Conservation (phyloP, 306 rosid species). For the Dryas octopetala region DNA sequence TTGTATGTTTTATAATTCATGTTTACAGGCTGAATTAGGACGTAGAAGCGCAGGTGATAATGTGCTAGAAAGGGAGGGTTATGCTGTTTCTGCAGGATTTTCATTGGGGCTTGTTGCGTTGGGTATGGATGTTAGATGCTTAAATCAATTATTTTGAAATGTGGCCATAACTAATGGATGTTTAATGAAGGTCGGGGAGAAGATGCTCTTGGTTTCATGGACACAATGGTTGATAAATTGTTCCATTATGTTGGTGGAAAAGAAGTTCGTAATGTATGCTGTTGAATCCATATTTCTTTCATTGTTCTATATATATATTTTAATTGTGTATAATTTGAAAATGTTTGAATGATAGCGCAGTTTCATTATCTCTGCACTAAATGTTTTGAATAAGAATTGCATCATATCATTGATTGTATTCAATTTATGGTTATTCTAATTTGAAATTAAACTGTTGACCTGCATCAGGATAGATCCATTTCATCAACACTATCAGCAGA, state of each 20-base stretch:
- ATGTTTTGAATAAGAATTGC: background rate
- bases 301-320: background rate
- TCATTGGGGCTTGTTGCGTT: conserved; percentile 91
- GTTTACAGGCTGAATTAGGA: conserved; percentile 82
- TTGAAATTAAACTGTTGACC: conserved; percentile 18
- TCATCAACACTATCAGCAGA: conserved; percentile 53
- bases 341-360: conserved; percentile 3
- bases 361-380: conserved; percentile 4
- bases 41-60: conserved; percentile 95
- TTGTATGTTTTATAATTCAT: background rate
- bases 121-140: conserved; percentile 48
- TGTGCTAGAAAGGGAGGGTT: conserved; percentile 98
- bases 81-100: conserved; percentile 98
- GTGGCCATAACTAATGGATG: conserved; percentile 35
- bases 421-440: conserved; percentile 18
- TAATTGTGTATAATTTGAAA: conserved; percentile 11
- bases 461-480: conserved; percentile 63
- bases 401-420: background rate
- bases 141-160: conserved; percentile 18
- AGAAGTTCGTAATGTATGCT: conserved; percentile 63
- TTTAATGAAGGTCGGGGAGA: conserved; percentile 82
- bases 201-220: conserved; percentile 78
- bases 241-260: conserved; percentile 85
- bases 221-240: conserved; percentile 72
- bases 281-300: conserved; percentile 25